Conservation (phyloP, 768 basidiomycete species). For the Tulasnella sp. region DNA sequence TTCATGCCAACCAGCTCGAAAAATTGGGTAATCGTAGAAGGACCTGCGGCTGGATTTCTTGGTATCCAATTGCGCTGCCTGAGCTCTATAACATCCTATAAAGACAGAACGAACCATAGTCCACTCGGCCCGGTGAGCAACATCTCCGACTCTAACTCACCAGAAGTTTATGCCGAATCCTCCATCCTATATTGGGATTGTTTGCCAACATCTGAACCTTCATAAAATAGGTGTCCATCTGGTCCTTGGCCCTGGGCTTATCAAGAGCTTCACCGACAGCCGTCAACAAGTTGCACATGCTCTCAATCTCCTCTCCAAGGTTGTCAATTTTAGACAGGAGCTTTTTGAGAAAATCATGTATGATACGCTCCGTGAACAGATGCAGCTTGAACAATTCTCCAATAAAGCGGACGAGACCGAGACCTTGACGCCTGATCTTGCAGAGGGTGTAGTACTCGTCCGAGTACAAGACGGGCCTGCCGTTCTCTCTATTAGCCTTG, state of each 20-base stretch:
- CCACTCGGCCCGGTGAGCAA: too few species aligned
- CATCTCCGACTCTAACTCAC: too few species aligned
- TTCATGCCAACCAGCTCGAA: too few species aligned
- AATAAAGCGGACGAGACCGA: constrained; percentile 97
- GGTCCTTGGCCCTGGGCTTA: constrained; percentile 75
- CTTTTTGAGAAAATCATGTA: constrained; percentile 98
- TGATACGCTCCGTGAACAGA: constrained; percentile 97
- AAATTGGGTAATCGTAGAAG: too few species aligned
- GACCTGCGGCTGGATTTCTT: constrained; percentile 48
- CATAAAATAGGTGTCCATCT: constrained; percentile 92
- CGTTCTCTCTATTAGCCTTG: constrained; percentile 50
- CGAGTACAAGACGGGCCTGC: constrained; percentile 79
- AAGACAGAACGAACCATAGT: too few species aligned
- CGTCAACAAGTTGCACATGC: constrained; percentile 85
- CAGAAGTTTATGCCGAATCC: constrained; percentile 92
- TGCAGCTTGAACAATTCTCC: constrained; percentile 99
- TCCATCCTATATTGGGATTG: constrained; percentile 73
- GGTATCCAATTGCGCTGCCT: too few species aligned
- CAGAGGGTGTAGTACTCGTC: too few species aligned
- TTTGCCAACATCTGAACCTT: constrained; percentile 83
- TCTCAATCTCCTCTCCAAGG: constrained; percentile 97
- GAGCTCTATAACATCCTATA: too few species aligned
- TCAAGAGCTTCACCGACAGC: constrained; percentile 91
- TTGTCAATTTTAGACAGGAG: constrained; percentile 89
- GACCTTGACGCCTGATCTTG: constrained; percentile 95